Base-by-base conservation (phyloP, 139 green algal genomes). In the Chlamydomonas sp. region DNA sequence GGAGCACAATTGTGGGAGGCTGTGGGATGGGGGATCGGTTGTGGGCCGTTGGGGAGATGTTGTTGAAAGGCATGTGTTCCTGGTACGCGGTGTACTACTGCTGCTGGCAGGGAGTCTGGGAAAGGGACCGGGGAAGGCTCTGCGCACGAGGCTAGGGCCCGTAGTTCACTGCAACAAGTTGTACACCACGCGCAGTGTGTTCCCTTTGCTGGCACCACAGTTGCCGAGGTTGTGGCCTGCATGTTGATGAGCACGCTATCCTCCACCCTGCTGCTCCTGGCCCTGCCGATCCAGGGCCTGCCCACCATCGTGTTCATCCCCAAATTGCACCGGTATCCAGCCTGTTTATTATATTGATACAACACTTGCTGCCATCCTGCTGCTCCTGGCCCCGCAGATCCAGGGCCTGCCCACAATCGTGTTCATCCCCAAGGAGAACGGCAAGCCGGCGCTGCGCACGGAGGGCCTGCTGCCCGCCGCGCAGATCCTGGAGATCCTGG, bases 401-500 rank as follows among this genome's bases (percentile, higher is more conserved):
- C 92, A 98, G 83, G 97, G 97, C 57, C 93, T 99, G 64, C 97
- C 97, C 20, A 99, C 97, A 0, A 93, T 99, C 72, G 95, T 99
- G 7, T 97, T 99, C 73, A 95, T 99, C 57, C 94, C 96, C 79
- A 96, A 93, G 83, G 95, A 98, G 77, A 84, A 89, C 58, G 79
- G 78, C 73, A 99, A 99, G 91, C 96, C 97, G 9, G 97, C 97
- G 6, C 90, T 99, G 89, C 92, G 97, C 12, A 97, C 96, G 57
- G 97, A 99, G 82, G 97, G 97, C 5, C 87, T 99, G 88, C 92
- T 99, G 73, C 95, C 97, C 31, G 94, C 95, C 49, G 81, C 93
- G 2, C 95, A 93, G 31, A 98, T 99, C 89, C 96, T 96, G 67
- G 89, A 96, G 64, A 98, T 98, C 80, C 90, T 98, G 9, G 62